Conservation (phyloP, 331 rosid species). For the Quercus tomentella region DNA sequence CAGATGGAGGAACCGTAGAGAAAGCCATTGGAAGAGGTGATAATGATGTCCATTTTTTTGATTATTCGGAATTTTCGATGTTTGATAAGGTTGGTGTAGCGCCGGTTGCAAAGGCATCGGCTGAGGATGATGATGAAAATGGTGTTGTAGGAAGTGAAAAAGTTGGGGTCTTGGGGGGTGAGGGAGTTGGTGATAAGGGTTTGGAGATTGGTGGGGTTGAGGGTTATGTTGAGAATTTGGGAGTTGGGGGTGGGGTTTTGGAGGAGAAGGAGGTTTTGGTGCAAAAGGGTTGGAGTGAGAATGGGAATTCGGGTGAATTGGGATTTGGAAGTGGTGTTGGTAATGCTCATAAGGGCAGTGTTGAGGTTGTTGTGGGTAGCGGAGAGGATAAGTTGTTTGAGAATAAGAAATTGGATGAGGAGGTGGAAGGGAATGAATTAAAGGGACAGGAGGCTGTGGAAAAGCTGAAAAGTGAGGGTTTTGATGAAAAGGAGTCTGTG, state of each 20-base stretch:
- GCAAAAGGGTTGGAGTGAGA: slow-evolving; percentile 2
- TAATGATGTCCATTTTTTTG: slow-evolving; percentile 7
- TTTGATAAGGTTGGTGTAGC: slow-evolving; percentile 10
- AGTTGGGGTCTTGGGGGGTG: slow-evolving; percentile 4
- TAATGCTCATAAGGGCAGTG: slow-evolving; percentile 23
- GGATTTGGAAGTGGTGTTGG: slow-evolving; percentile 30
- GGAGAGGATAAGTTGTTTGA: slow-evolving; percentile 16
- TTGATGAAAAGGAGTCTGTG: slow-evolving; percentile 3
- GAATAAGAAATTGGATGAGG: slow-evolving; percentile 8
- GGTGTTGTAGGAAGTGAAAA: slow-evolving; percentile 9
- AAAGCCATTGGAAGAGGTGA: slow-evolving; percentile 6
- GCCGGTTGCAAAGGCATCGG: slow-evolving; percentile 65
- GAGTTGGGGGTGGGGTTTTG: slow-evolving; percentile 7
- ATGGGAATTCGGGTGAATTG: slow-evolving; percentile 11
- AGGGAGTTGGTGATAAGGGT: slow-evolving; percentile 11
- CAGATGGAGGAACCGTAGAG: slow-evolving; percentile 17
- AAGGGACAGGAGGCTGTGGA: slow-evolving; percentile 10
- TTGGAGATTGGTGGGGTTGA: slow-evolving; percentile 20
- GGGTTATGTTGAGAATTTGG: slow-evolving; percentile 19
- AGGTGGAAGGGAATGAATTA: slow-evolving; percentile 9
- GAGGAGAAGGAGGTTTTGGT: slow-evolving; percentile 1
- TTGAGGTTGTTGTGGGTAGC: slow-evolving; percentile 17
- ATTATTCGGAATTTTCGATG: slow-evolving; percentile 25
- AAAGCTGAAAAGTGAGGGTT: slow-evolving; percentile 11
- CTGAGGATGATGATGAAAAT: slow-evolving; percentile 32